Evolutionary conservation across 1,139 yeast species (phyloP).

Genomic region (Arxiozyma slooffiae): DNA sequence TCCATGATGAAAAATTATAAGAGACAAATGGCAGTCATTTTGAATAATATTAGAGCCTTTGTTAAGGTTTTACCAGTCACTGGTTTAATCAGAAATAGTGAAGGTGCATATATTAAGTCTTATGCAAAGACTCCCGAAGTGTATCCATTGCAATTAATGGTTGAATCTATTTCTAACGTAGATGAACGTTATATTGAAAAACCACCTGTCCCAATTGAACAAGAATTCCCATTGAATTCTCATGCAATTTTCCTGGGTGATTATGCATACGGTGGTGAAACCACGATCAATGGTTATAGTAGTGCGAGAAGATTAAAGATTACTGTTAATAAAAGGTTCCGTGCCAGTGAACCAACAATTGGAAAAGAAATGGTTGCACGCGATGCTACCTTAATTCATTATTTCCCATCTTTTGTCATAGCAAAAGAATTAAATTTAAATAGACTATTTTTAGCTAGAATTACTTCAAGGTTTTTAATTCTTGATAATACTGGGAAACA

Average conservation of each 20-base stretch:
- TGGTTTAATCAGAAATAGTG: conserved; percentile 59
- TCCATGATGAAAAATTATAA: conserved; percentile 35
- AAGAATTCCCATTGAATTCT: conserved; percentile 70
- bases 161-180: conserved; percentile 60
- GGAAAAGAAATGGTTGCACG: conserved; percentile 49
- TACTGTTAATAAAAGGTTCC: conserved; percentile 45
- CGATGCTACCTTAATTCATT: conserved; percentile 49
- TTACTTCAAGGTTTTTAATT: conserved; percentile 66
- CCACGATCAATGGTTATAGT: conserved; percentile 54
- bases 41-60: conserved; percentile 47
- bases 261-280: conserved; percentile 81
- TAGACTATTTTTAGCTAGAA: conserved; percentile 60
- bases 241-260: conserved; percentile 80
- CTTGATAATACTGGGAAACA: conserved; percentile 44
- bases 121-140: conserved; percentile 44
- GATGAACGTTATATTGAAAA: conserved; percentile 68
- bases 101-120: conserved; percentile 73
- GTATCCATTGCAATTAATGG: conserved; percentile 71
- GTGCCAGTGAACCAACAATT: conserved; percentile 49
- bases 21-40: conserved; percentile 47
- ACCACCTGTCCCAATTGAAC: conserved; percentile 65
- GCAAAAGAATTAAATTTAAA: conserved; percentile 49
- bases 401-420: conserved; percentile 60
- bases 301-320: conserved; percentile 42
- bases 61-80: conserved; percentile 66